Evolutionary conservation across 202 grass and related monocot genomes (phyloP).

Genomic region (Carex arenaria): DNA sequence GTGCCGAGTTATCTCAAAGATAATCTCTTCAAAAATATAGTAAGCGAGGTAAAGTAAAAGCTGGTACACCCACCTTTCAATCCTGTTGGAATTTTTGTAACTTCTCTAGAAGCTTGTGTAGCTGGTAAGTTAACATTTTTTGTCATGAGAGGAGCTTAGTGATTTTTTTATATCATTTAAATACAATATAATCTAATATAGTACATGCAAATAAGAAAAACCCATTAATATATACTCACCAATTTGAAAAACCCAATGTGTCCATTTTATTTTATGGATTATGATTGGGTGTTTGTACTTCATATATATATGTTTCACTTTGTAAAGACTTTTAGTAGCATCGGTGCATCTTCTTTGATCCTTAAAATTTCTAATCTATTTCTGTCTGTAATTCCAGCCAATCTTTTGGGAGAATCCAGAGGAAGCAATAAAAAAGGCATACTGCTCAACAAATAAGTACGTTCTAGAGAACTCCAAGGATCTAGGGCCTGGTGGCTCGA

Average conservation of each 20-base stretch:
- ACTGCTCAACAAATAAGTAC: conserved; percentile 79
- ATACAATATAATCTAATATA: background rate
- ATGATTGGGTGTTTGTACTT: background rate
- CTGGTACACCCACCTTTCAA: background rate
- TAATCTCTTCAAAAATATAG: conserved; percentile 92
- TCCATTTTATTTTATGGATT: background rate
- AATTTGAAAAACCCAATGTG: background rate
- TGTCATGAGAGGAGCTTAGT: background rate
- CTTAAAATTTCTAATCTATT: conserved; percentile 2
- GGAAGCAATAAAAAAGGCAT: conserved; percentile 80
- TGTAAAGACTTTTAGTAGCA: background rate
- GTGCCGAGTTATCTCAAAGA: conserved; percentile 90
- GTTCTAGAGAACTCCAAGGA: conserved; percentile 85
- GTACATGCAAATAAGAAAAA: background rate
- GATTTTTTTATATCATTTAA: background rate
- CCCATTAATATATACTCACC: background rate
- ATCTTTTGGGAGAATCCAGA: conserved; percentile 58
- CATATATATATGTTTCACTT: background rate
- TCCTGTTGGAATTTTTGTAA: background rate
- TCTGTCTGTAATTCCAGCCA: conserved; percentile 41
- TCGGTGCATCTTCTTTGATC: background rate
- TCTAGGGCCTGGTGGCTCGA: conserved; percentile 94
- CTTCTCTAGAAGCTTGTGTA: background rate
- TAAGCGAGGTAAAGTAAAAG: conserved; percentile 52
- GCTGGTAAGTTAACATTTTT: background rate